Evolutionary conservation across 129 eudicot genomes (phyloP).

Genomic region (Flaveria sonorensis): DNA sequence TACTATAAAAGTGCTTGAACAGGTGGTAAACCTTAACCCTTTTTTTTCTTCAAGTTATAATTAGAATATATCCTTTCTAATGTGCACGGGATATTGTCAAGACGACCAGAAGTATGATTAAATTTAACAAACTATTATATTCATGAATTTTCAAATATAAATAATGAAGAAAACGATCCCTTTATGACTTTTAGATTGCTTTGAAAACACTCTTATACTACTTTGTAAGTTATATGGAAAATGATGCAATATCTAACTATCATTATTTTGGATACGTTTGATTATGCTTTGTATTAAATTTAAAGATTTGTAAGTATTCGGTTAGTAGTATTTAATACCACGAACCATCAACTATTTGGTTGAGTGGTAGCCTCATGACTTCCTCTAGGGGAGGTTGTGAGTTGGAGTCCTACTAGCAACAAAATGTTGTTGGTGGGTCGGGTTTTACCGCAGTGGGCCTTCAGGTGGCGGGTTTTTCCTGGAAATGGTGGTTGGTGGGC

Average conservation of each 20-base stretch:
- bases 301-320: neutral
- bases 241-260: constrained; percentile 24
- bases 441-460: no score
- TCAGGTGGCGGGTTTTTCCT: no score
- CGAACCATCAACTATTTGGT: no score
- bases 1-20: no score
- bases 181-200: constrained; percentile 26
- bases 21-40: no score
- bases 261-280: constrained; percentile 3
- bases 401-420: no score
- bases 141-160: neutral
- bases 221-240: constrained; percentile 25
- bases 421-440: no score
- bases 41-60: no score
- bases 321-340: no score
- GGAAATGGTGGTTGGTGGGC: no score
- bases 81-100: neutral
- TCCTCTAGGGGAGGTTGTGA: no score
- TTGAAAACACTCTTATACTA: constrained; percentile 31
- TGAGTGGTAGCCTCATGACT: no score
- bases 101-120: neutral
- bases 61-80: neutral
- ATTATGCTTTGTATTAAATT: neutral
- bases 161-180: constrained; percentile 11
- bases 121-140: neutral